These are phyloP conservation scores for Calonectria leucothoes DNA, from an alignment of 2,329 filamentous ascomycete genomes.

Conservation along the genomic window DNA sequence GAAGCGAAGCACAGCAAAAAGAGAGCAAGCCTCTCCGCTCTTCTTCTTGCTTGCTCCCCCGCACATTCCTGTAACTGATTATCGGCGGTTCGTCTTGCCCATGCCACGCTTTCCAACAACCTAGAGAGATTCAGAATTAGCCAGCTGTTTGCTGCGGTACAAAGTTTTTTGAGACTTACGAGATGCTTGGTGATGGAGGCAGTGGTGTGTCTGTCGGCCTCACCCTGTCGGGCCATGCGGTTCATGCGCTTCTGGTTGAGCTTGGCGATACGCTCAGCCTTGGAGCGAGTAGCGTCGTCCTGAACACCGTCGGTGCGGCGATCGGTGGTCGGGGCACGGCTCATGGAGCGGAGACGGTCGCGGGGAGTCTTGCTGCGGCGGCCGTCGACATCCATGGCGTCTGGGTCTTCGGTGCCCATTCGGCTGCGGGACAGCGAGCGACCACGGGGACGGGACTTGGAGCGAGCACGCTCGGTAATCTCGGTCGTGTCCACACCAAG, in stretches of 20 bases:
- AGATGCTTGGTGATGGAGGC: slow-evolving; percentile 90
- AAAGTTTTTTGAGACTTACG: slow-evolving; percentile 65
- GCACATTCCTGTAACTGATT: slow-evolving; percentile 33
- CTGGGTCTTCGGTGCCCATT: slow-evolving; percentile 71
- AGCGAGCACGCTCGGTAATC: slow-evolving; percentile 78
- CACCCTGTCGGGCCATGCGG: slow-evolving; percentile 95
- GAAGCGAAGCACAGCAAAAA: slow-evolving; percentile 31
- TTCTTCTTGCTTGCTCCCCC: slow-evolving; percentile 34
- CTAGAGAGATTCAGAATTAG: slow-evolving; percentile 54
- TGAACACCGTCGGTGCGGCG: slow-evolving; percentile 82
- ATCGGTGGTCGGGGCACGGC: slow-evolving; percentile 71
- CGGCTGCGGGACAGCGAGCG: slow-evolving; percentile 75
- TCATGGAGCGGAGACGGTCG: slow-evolving; percentile 78
- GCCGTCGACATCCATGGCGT: slow-evolving; percentile 81
- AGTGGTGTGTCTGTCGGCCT: slow-evolving; percentile 91
- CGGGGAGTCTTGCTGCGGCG: slow-evolving; percentile 53
- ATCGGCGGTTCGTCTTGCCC: slow-evolving; percentile 85
- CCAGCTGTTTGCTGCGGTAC: neutral
- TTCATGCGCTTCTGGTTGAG: slow-evolving; percentile 98
- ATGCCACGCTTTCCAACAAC: slow-evolving; percentile 92
- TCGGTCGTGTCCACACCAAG: slow-evolving; percentile 87
- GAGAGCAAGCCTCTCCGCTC: slow-evolving; percentile 40
- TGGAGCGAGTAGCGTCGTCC: slow-evolving; percentile 73
- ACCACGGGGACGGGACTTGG: slow-evolving; percentile 73
- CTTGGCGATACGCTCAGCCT: slow-evolving; percentile 89